A percentile compares a stretch with the other conserved stretches of the same genome.
Conservation (phyloP, 345 rosid species). For the Eucalyptus grandis region DNA sequence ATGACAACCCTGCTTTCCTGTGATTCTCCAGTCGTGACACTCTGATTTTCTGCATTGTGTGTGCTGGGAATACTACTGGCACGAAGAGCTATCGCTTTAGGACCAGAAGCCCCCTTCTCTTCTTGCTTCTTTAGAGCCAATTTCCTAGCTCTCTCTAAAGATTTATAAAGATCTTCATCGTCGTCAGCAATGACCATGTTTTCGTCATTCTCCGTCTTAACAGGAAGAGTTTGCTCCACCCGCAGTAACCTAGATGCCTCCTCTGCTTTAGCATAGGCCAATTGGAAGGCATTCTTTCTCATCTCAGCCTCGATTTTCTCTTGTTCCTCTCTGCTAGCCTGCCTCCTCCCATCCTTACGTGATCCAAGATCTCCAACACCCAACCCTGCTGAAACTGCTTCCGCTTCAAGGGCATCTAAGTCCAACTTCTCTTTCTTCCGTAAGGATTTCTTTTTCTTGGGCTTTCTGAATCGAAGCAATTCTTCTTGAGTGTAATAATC, state of each 20-base stretch:
- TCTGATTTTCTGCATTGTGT: constrained; percentile 36
- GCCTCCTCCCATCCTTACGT: constrained; percentile 74
- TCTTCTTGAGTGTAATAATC: constrained; percentile 89
- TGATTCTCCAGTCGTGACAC: constrained; percentile 28
- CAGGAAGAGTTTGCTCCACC: constrained; percentile 40
- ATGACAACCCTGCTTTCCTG: constrained; percentile 80
- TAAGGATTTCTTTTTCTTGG: constrained; percentile 83
- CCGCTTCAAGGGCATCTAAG: constrained; percentile 83
- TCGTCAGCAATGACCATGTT: constrained; percentile 54
- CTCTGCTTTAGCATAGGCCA: constrained; percentile 78
- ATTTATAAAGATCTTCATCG: constrained; percentile 65
- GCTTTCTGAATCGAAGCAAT: constrained; percentile 77
- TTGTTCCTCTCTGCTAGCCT: constrained; percentile 67
- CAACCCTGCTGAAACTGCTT: constrained; percentile 74
- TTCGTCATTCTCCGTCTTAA: constrained; percentile 48
- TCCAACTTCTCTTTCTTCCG: constrained; percentile 87
- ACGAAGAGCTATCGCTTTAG: constrained; percentile 64
- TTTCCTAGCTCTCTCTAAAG: constrained; percentile 77
- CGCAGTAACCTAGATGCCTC: constrained; percentile 78
- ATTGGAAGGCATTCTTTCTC: constrained; percentile 62
- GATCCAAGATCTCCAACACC: constrained; percentile 92
- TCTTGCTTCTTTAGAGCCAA: constrained; percentile 69
- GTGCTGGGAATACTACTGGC: constrained; percentile 25
- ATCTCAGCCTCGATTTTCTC: constrained; percentile 69
- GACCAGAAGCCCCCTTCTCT: constrained; percentile 40